Percentiles rank a stretch among this genome's conserved stretches.
Evolutionary conservation across 1,139 yeast species (phyloP).

Genomic region (Zygoascus sp.): DNA sequence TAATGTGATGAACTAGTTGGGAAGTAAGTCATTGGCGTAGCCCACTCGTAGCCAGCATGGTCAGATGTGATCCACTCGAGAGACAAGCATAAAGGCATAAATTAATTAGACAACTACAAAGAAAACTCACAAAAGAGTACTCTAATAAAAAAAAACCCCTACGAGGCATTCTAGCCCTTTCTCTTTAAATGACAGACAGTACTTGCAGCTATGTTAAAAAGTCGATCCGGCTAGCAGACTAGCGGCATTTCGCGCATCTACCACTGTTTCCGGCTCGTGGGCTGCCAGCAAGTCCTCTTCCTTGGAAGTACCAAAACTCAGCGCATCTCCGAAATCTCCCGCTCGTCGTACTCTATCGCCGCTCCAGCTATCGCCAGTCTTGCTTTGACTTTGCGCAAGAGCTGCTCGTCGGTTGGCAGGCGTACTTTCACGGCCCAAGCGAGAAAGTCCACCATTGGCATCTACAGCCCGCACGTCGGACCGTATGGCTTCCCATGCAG

Average conservation of each 20-base stretch:
- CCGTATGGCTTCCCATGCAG: slow-evolving; percentile 69
- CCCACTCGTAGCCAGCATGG: no score
- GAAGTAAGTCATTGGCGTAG: no score
- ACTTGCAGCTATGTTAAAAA: slow-evolving; percentile 37
- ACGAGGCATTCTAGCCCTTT: no score
- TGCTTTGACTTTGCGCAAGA: slow-evolving; percentile 44
- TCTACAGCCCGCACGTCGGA: slow-evolving; percentile 74
- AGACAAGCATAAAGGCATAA: no score
- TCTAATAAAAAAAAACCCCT: background rate
- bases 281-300: slow-evolving; percentile 27
- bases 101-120: background rate
- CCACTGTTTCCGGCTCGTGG: slow-evolving; percentile 35
- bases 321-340: slow-evolving; percentile 29
- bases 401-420: slow-evolving; percentile 29
- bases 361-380: slow-evolving; percentile 58
- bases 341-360: slow-evolving; percentile 43
- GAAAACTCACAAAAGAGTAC: background rate
- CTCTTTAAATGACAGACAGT: no score
- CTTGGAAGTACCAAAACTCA: slow-evolving; percentile 25
- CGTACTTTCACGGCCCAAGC: slow-evolving; percentile 72
- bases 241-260: slow-evolving; percentile 84
- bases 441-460: slow-evolving; percentile 71
- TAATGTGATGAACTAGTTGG: background rate
- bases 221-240: slow-evolving; percentile 70
- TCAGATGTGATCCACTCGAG: no score